These are phyloP conservation scores for Delphinella strobiligena DNA, from an alignment of 2,329 filamentous ascomycete species.

Conservation along the genomic window DNA sequence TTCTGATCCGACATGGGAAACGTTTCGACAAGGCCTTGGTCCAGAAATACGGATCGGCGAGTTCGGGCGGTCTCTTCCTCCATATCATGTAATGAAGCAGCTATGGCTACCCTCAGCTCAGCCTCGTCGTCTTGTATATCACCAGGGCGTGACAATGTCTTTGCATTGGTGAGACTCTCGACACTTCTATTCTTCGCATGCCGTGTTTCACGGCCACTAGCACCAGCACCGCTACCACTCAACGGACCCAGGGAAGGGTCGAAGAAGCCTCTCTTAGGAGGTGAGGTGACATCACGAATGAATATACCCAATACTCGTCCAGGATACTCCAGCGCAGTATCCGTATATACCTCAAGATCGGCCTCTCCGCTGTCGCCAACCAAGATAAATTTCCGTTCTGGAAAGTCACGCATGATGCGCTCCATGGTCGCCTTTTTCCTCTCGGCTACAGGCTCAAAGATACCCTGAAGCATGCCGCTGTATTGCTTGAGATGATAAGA, in stretches of 20 bases:
- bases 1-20: slow-evolving; percentile 11
- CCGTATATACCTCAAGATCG: slow-evolving; percentile 92
- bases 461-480: slow-evolving; percentile 90
- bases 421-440: slow-evolving; percentile 83
- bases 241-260: slow-evolving; percentile 44
- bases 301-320: slow-evolving; percentile 77
- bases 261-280: slow-evolving; percentile 63
- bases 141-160: slow-evolving; percentile 18
- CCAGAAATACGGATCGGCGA: slow-evolving; percentile 3
- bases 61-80: slow-evolving; percentile 21
- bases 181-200: slow-evolving; percentile 15
- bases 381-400: slow-evolving; percentile 75
- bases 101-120: slow-evolving; percentile 35
- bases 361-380: slow-evolving; percentile 95
- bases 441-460: slow-evolving; percentile 94
- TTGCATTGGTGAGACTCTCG: slow-evolving; percentile 20
- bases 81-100: slow-evolving; percentile 33
- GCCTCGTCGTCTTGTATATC: slow-evolving; percentile 34
- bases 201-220: slow-evolving; percentile 11
- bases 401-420: slow-evolving; percentile 78
- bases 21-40: slow-evolving; percentile 1
- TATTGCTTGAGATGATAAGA: slow-evolving; percentile 96
- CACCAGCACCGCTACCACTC: too few species aligned
- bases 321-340: slow-evolving; percentile 75
- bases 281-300: slow-evolving; percentile 88